Evolutionary conservation across 2,329 filamentous ascomycete genomes (phyloP), one percentile per base, ranked within the genome.

Genomic region (Colletotrichum siamense): DNA sequence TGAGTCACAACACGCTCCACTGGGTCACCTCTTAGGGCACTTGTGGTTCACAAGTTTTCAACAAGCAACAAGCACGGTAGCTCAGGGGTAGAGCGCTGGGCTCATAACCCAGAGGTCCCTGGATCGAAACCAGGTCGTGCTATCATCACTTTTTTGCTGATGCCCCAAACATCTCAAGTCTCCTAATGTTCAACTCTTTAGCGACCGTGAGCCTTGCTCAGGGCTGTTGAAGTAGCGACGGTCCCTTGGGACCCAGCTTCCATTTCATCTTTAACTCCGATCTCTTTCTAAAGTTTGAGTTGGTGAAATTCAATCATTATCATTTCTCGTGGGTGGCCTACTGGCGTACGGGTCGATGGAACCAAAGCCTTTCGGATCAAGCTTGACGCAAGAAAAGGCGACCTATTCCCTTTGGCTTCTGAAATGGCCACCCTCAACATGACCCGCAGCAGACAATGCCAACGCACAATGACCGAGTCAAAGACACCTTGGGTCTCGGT

Each of bases 41-140:
- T 65, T 65, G 22, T 30, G 8, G 4, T 22, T 39, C 4, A 2
- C 0, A 30, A 1, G 2, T 12, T 9, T 16, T 30, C 61, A 71
- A 28, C 30, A 71, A 57, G n/a, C 13, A 71, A 36, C 3, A 57
- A 64, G 59, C 59, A 71, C 59, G 69, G 69, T 71, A 71, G 69
- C 69, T 71, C 69, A 71, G 69, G 69, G 69, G 69, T 71, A 71
- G 69, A 71, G 69, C 69, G 69, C 69, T 71, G 69, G 69, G 69
- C 69, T 71, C 69, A 71, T 71, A 71, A 71, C 69, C 69, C 69
- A 71, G 69, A 71, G 69, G 69, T 71, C 69, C 69, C 59, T 71
- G 69, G 69, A 71, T 71, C 69, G 69, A 71, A 64, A 71, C 69
- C 69, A 71, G 59, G 69, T 71, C 69, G 69, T 71, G 69, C 69